Conservation (phyloP, 2,329 filamentous ascomycete species). For the Colletotrichum sp. region DNA sequence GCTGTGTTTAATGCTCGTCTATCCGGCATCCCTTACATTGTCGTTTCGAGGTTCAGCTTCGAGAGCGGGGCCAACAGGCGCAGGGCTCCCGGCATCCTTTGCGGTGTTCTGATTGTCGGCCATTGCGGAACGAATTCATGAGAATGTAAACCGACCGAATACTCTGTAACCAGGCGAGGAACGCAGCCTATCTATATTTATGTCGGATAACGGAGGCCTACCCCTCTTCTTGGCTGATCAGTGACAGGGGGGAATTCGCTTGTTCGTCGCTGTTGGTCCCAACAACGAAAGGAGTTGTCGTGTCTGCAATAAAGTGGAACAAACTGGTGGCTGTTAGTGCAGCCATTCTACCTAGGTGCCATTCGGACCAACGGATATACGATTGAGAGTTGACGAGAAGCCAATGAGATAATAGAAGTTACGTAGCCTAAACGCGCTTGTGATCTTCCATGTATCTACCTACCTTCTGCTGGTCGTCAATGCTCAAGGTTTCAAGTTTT, state of each 20-base stretch:
- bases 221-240: background rate
- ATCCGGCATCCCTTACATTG: background rate
- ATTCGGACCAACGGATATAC: background rate
- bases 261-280: background rate
- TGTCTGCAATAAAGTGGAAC: background rate
- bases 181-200: background rate
- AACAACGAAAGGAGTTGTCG: background rate
- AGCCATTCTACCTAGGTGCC: background rate
- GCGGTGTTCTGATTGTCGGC: background rate
- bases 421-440: background rate
- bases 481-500: too few relatives aligned
- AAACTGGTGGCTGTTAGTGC: background rate
- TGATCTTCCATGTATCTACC: background rate
- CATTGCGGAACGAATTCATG: background rate
- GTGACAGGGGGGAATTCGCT: background rate
- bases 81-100: background rate
- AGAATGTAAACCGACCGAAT: background rate
- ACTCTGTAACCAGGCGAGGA: background rate
- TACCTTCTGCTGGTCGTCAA: background rate
- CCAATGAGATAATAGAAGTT: background rate
- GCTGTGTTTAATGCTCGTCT: background rate
- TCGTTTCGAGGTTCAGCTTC: background rate
- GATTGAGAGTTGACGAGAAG: background rate
- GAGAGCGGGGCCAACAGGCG: background rate
- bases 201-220: background rate